Base-by-base conservation (phyloP, 306 rosid species). In the Luffa aegyptiaca region DNA sequence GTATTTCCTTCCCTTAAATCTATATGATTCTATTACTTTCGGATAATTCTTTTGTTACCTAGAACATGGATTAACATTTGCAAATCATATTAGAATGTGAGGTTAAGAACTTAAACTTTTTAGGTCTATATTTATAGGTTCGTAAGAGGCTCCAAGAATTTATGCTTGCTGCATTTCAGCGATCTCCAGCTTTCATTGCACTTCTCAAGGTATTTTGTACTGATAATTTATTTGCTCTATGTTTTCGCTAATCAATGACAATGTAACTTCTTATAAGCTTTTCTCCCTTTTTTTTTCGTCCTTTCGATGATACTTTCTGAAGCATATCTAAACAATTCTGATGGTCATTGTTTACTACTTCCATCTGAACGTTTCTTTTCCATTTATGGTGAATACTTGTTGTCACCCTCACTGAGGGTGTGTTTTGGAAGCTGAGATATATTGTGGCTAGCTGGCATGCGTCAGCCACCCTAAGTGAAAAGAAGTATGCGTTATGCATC, bases 101-200 rank as follows among this genome's bases (percentile, higher is more conserved):
- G 42, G 56, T 77, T 42, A 26, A 26, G 64, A 26, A 58, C 44
- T 56, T 42, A 36, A 51, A 76, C 51, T 78, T 48, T 62, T 61
- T 10, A 51, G 17, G 48, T 82, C 36, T 16, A 80, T 84, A 74
- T 83, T 79, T 87, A 62, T 83, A 95, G 98, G 95, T 91, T 74
- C 93, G 86, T 7, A 92, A 93, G 75, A 90, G 93, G 88, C 87
- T 92, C 56, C 89, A 92, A 84, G 97, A 90, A 85, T 95, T 95
- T 83, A 84, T 92, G 88, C 97, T 92, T 70, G 88, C 97, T 12
- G 88, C 99, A 75, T 92, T 95, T 88, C 97, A 88, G 86, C 92
- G 85, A 21, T 90, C 90, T 73, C 99, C 97, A 59, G 81, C 88
- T 73, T 89, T 95, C 83, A 89, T 95, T 79, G 96, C 95, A 18